Evolutionary conservation across 2,329 filamentous ascomycete species (phyloP), one percentile per base, ranked within the genome.

Genomic region (Cladophialophora chaetospira): DNA sequence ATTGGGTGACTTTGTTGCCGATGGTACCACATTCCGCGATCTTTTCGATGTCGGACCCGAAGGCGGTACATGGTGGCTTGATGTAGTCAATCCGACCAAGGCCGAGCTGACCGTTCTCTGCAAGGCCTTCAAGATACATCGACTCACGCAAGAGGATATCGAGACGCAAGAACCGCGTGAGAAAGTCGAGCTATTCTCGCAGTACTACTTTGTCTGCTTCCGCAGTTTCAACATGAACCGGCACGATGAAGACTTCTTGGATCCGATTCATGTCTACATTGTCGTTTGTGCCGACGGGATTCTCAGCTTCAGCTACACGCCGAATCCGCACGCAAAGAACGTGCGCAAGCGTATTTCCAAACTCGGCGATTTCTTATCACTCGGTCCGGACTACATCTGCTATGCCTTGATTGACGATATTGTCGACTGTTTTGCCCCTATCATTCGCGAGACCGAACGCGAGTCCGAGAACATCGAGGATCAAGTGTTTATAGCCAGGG

Each of bases 331-430:
- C 71, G 90, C 92, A 10, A 82, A 87, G 40, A 90, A 94, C 63
- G 94, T 99, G 23, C 86, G 93, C 64, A 91, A 89, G 78, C 86
- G 94, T 73, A 97, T 99, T 67, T 87, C 90, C 21, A 88, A 91
- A 65, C 80, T 99, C 54, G 93, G 96, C 69, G 94, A 99, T 69
- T 97, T 97, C 69, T 89, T 97, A 67, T 87, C 92, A 60, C 81
- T 99, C 35, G 96, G 91, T 70, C 92, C 91, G 65, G 94, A 99
- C 74, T 99, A 95, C 93, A 95, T 97, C 66, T 99, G 94, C 78
- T 99, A 99, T 71, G 94, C 94, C 40, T 82, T 99, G 69, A 97
- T 99, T 70, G 94, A 99, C 73, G 91, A 99, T 70, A 99, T 99
- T 69, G 94, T 97, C 58, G 94, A 99, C 76, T 90, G 86, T 19